A percentile compares a stretch with the other conserved stretches of the same genome.
phyloP scores from a whole-genome alignment of 2,329 filamentous ascomycete genomes.

The Microcyclospora tardicrescens region DNA sequence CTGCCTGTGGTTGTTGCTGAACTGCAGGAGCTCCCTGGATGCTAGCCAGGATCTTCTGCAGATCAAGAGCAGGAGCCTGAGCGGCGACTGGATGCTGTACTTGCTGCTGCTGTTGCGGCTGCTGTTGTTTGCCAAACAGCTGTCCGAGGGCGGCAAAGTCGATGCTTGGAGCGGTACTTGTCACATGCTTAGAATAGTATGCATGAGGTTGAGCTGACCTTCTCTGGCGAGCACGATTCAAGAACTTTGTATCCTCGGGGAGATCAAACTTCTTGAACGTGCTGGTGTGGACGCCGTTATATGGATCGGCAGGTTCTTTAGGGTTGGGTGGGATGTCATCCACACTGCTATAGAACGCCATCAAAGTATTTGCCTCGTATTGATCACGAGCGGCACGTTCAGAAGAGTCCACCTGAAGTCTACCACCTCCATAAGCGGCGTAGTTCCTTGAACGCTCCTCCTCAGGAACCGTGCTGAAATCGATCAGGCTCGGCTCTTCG shows the following conservation, averaged over 20 bases:
- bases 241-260: conserved; percentile 18
- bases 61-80: conserved; percentile 6
- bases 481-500: conserved; percentile 23
- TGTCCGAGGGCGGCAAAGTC: conserved; percentile 1
- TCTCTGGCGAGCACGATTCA: conserved; percentile 10
- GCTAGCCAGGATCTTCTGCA: conserved; percentile 11
- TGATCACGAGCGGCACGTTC: conserved; percentile 32
- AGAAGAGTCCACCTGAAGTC: conserved; percentile 25
- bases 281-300: conserved; percentile 16
- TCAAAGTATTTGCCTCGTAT: conserved; percentile 33
- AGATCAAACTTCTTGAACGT: conserved; percentile 26
- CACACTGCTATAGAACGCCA: conserved; percentile 33
- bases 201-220: conserved; percentile 6
- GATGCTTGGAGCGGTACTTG: conserved; percentile 1
- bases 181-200: conserved; percentile 3
- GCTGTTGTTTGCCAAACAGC: conserved; percentile 11
- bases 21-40: conserved; percentile 5
- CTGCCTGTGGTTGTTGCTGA: conserved; percentile 1
- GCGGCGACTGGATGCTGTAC: conserved; percentile 6
- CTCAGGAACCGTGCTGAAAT: conserved; percentile 29
- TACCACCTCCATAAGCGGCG: conserved; percentile 32
- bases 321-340: conserved; percentile 36
- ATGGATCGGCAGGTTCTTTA: conserved; percentile 30
- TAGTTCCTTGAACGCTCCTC: conserved; percentile 34
- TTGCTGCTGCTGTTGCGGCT: conserved; percentile 12